Base-by-base conservation (phyloP, 164 flowering plant genomes). In the Taxillus chinensis region DNA sequence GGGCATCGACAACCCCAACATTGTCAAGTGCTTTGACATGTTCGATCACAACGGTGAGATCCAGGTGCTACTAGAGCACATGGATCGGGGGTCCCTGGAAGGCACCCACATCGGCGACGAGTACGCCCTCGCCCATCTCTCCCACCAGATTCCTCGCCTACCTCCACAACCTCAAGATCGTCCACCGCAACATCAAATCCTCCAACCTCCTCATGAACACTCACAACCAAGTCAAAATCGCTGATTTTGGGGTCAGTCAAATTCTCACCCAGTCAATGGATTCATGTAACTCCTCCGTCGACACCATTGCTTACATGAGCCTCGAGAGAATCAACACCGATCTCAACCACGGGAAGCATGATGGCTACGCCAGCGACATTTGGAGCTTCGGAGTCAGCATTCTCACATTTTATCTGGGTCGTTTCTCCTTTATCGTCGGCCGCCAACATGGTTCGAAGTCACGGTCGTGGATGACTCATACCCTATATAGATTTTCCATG, bases 251-350 rank as follows among this genome's bases (percentile, higher is more conserved):
- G 0, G 96, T 87, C 15, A 85, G 96, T 62, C 79, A 81, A 64
- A 72, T 89, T 72, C 76, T 89, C 82, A 66, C 78, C 71, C 75
- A 91, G 2, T 63, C 83, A 2, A 65, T 87, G 8, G 91, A 86
- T 9, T 73, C 87, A 3, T 86, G 91, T 70, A 83, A 78, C 37
- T 85, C 93, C 6, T 89, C 80, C 68, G 96, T 89, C 1, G 96
- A 93, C 2, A 89, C 96, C 0, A 83, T 85, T 62, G 93, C 92
- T 0, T 89, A 89, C 71, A 89, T 89, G 96, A 89, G 96, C 55
- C 96, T 92, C 1, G 96, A 89, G 62, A 66, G 92, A 55, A 85
- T 89, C 74, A 87, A 89, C 54, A 89, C 96, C 15, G 90, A 86
- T 5, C 68, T 82, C 0, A 76, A 82, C 63, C 90, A 90, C 0